Evolutionary conservation across 805 yeast species (phyloP).

Genomic region (Myxozyma udenii): DNA sequence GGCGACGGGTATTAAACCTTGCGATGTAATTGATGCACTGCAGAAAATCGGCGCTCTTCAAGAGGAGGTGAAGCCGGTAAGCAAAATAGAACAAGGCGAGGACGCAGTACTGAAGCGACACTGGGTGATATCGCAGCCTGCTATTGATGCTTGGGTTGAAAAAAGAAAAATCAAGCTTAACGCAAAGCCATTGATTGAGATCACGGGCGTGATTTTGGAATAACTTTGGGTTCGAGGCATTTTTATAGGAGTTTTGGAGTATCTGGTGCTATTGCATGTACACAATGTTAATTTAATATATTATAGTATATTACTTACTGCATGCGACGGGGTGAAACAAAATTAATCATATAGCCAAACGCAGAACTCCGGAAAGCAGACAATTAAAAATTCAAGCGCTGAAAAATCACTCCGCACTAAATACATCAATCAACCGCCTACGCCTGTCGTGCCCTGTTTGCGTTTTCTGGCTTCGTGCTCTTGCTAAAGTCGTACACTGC

Average conservation of each 20-base stretch:
- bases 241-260: no score
- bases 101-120: not conserved
- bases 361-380: no score
- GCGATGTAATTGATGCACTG: constrained; percentile 38
- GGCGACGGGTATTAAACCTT: constrained; percentile 38
- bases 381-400: no score
- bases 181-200: constrained; percentile 11
- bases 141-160: constrained; percentile 14
- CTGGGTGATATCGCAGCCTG: constrained; percentile 5
- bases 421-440: no score
- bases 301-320: no score
- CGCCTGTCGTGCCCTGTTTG: no score
- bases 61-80: not conserved
- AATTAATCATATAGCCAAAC: no score
- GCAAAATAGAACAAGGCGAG: not conserved
- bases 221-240: no score
- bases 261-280: no score
- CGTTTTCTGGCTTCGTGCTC: constrained; percentile 8
- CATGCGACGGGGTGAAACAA: no score
- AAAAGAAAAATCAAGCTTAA: constrained; percentile 6
- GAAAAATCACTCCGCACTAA: no score
- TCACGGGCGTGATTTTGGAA: not conserved
- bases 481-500: constrained; percentile 86
- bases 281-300: no score
- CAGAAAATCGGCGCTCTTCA: constrained; percentile 34